Evolutionary conservation across 768 basidiomycete genomes (phyloP).

Genomic region (Mycena filopes): DNA sequence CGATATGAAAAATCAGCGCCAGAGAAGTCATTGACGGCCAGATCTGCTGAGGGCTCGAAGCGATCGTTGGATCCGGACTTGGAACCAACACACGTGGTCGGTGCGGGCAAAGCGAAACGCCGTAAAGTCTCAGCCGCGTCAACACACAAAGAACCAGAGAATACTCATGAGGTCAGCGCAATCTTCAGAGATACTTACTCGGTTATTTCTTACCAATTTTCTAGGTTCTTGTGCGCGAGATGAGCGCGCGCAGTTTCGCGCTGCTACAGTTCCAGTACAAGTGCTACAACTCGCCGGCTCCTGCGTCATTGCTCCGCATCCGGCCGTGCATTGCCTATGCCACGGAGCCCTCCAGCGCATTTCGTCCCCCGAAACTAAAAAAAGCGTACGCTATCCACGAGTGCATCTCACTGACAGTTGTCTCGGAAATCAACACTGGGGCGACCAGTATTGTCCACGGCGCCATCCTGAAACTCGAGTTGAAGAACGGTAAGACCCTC

Average conservation of each 20-base stretch:
- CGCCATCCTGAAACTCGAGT: neutral
- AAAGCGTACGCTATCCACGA: neutral
- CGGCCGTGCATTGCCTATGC: neutral
- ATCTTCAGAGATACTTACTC: too few species aligned
- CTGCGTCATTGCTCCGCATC: neutral
- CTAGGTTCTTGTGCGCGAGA: too few species aligned
- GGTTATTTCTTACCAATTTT: too few species aligned
- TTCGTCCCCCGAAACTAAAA: neutral
- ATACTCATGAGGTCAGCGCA: too few species aligned
- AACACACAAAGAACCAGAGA: too few species aligned
- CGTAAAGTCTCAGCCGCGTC: too few species aligned
- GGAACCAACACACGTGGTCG: too few species aligned
- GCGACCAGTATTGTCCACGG: neutral
- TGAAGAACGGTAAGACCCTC: neutral
- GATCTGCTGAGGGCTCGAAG: too few species aligned
- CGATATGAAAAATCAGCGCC: too few species aligned
- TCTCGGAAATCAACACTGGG: neutral
- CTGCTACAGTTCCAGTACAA: neutral
- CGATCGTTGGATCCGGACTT: too few species aligned
- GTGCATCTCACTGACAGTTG: neutral
- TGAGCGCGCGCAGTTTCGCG: neutral
- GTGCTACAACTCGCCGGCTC: neutral
- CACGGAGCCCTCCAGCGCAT: neutral
- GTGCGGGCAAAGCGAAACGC: too few species aligned
- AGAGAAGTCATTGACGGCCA: too few species aligned